Evolutionary conservation across 1,139 yeast species (phyloP).

Genomic region (Diutina neorugosa): DNA sequence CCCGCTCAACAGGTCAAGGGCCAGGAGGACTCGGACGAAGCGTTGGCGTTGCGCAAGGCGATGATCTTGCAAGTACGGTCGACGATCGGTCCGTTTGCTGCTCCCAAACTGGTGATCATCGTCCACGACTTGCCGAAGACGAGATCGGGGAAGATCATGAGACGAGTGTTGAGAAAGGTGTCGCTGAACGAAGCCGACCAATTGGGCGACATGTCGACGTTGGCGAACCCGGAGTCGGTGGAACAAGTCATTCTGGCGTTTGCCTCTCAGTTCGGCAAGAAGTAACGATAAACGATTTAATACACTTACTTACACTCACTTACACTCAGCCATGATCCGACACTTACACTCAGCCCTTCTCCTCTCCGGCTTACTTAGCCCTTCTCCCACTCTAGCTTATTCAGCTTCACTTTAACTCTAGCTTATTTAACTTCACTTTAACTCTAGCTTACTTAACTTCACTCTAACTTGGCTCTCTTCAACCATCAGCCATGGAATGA

Average conservation of each 20-base stretch:
- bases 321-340: too few species aligned
- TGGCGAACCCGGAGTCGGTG: conserved; percentile 81
- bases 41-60: conserved; percentile 62
- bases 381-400: too few species aligned
- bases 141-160: conserved; percentile 96
- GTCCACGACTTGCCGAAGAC: conserved; percentile 95
- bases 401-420: too few species aligned
- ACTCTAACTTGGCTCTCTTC: too few species aligned
- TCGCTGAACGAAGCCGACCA: conserved; percentile 85
- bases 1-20: conserved; percentile 26
- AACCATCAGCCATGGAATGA: too few species aligned
- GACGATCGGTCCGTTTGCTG: conserved; percentile 96
- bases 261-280: conserved; percentile 37
- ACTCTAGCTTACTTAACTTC: too few species aligned
- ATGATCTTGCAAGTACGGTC: conserved; percentile 81
- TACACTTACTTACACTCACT: background rate
- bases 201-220: conserved; percentile 85
- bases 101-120: conserved; percentile 83
- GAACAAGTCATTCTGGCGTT: conserved; percentile 54
- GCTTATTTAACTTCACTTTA: too few species aligned
- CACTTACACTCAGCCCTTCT: too few species aligned
- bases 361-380: too few species aligned
- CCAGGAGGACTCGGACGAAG: conserved; percentile 36
- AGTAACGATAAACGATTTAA: conserved; percentile 12
- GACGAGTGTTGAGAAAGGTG: conserved; percentile 91